Evolutionary conservation across 495 filamentous ascomycete genomes (phyloP).

Genomic region (Trichoderma parareesei): DNA sequence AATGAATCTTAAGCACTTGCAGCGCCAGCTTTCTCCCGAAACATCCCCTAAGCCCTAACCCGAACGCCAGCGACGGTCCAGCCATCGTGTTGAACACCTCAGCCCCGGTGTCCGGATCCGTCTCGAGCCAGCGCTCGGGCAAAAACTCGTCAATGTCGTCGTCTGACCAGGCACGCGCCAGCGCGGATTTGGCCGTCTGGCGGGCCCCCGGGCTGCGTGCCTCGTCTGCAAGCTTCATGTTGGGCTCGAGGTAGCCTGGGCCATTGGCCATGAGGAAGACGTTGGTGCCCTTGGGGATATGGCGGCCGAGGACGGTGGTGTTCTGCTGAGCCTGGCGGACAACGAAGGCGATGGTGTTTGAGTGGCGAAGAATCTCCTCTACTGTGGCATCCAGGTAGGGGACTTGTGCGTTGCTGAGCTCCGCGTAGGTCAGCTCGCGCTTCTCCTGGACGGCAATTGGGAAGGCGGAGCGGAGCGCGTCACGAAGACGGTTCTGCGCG

Average conservation of each 20-base stretch:
- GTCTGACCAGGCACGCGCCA: constrained; percentile 31
- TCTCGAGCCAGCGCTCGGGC: constrained; percentile 27
- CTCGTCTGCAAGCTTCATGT: constrained; percentile 15
- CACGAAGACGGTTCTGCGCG: constrained; percentile 22
- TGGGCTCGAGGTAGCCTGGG: constrained; percentile 19
- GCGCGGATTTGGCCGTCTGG: constrained; percentile 20
- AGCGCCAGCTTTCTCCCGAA: constrained; percentile 39
- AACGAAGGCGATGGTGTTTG: constrained; percentile 15
- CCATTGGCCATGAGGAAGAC: constrained; percentile 26
- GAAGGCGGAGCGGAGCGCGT: constrained; percentile 15
- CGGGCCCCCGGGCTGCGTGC: constrained; percentile 23
- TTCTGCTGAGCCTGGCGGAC: constrained; percentile 26
- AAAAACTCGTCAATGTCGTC: constrained; percentile 34
- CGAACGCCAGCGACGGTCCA: constrained; percentile 38
- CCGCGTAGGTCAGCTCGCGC: constrained; percentile 17
- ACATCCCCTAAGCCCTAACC: constrained; percentile 44
- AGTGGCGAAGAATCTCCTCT: constrained; percentile 22
- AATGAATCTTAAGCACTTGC: constrained; percentile 26
- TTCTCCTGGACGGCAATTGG: constrained; percentile 13
- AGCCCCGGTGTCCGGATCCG: constrained; percentile 26
- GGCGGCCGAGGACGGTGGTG: constrained; percentile 25
- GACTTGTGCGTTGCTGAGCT: constrained; percentile 17
- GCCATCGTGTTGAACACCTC: constrained; percentile 20
- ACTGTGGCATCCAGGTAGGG: constrained; percentile 28
- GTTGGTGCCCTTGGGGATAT: constrained; percentile 33